phyloP scores from a whole-genome alignment of 495 filamentous ascomycete genomes.

The Sabuloglossum arenarium region DNA sequence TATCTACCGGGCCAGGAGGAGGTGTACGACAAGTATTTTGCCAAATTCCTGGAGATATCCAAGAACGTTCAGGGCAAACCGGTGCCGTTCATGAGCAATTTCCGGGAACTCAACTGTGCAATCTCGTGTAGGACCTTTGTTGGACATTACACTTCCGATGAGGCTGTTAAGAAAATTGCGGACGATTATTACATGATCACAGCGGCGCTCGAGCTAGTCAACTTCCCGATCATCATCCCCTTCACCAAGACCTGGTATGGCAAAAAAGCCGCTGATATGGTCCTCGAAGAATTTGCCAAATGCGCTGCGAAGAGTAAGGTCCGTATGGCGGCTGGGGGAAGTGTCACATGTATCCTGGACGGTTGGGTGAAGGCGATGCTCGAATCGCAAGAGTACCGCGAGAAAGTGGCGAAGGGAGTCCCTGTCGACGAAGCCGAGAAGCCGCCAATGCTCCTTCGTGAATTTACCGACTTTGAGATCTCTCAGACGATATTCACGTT shows the following conservation, averaged over 20 bases:
- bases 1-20: slow-evolving; percentile 90
- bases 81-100: slow-evolving; percentile 70
- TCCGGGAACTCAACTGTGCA: slow-evolving; percentile 92
- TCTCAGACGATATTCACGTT: slow-evolving; percentile 92
- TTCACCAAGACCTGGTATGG: slow-evolving; percentile 96
- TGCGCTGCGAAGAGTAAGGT: slow-evolving; percentile 87
- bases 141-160: slow-evolving; percentile 82
- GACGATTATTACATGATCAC: slow-evolving; percentile 96
- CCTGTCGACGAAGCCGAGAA: slow-evolving; percentile 50
- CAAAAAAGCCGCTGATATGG: slow-evolving; percentile 86
- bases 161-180: slow-evolving; percentile 79
- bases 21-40: slow-evolving; percentile 74
- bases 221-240: slow-evolving; percentile 94
- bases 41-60: slow-evolving; percentile 53
- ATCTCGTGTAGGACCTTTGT: slow-evolving; percentile 92
- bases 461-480: slow-evolving; percentile 85
- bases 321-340: slow-evolving; percentile 77
- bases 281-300: slow-evolving; percentile 70
- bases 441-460: slow-evolving; percentile 58
- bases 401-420: slow-evolving; percentile 42
- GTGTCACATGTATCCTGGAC: slow-evolving; percentile 83
- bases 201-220: slow-evolving; percentile 87
- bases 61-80: slow-evolving; percentile 46
- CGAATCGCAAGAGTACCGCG: slow-evolving; percentile 55
- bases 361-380: slow-evolving; percentile 76